phyloP scores from a whole-genome alignment of 2,329 filamentous ascomycete species.

The Rasamsonia emersonii region DNA sequence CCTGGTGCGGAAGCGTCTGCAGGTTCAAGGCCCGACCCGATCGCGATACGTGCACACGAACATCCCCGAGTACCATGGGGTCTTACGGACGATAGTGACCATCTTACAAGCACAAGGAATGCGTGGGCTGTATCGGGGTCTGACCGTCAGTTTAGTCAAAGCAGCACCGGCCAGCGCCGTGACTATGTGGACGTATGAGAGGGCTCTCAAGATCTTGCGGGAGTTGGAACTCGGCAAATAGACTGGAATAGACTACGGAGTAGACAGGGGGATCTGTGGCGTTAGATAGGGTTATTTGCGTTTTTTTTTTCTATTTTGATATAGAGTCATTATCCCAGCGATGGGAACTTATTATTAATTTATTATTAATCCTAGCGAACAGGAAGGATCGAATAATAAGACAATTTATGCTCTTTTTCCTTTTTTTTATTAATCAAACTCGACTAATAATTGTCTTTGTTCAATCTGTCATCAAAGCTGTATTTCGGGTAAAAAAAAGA shows the following conservation, averaged over 20 bases:
- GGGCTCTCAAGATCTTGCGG: conserved; percentile 54
- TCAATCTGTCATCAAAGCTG: conserved; percentile 1
- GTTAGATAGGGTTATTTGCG: too few species aligned
- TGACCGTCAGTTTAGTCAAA: conserved; percentile 85
- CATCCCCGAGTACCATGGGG: conserved; percentile 72
- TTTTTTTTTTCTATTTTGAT: too few species aligned
- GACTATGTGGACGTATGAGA: conserved; percentile 92
- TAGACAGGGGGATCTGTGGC: too few species aligned
- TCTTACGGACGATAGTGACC: conserved; percentile 55
- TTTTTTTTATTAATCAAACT: neutral
- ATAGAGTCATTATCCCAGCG: too few species aligned
- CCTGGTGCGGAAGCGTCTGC: conserved; percentile 81
- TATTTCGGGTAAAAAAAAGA: neutral
- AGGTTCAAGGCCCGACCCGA: conserved; percentile 88
- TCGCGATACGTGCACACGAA: conserved; percentile 71
- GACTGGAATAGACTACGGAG: too few species aligned
- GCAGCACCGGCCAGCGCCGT: conserved; percentile 87
- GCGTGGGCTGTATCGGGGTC: conserved; percentile 74
- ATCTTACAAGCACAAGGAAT: conserved; percentile 68
- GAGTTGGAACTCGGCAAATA: conserved; percentile 28
- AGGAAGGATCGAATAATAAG: neutral
- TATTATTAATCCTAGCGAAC: too few species aligned
- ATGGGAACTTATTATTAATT: too few species aligned
- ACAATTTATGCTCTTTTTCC: neutral
- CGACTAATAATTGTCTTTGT: conserved; percentile 1